Conservation (phyloP, 768 basidiomycete genomes). For the Mycena vulgaris region DNA sequence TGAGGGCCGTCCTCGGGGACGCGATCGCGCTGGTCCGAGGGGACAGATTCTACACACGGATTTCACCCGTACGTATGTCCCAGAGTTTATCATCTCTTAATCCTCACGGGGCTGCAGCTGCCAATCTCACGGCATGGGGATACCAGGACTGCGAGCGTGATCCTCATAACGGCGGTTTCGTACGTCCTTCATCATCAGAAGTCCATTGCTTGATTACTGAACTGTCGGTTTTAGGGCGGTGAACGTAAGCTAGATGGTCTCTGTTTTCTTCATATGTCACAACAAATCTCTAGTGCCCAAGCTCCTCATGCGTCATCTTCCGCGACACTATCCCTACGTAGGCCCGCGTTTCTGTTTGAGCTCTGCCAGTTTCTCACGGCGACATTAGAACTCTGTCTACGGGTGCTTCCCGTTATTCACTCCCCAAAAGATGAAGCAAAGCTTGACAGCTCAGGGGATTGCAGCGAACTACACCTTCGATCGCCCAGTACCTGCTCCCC, state of each 20-base stretch:
- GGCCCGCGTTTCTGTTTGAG: background rate
- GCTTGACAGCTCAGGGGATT: slow-evolving; percentile 57
- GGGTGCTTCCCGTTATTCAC: slow-evolving; percentile 79
- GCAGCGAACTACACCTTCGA: slow-evolving; percentile 58
- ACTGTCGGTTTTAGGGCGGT: slow-evolving; percentile 43
- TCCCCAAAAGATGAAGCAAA: slow-evolving; percentile 59
- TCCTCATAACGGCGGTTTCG: slow-evolving; percentile 55
- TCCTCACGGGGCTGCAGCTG: slow-evolving; percentile 45
- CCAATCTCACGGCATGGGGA: slow-evolving; percentile 66
- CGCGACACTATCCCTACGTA: slow-evolving; percentile 58
- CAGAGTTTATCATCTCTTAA: background rate
- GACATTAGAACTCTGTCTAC: slow-evolving; percentile 69
- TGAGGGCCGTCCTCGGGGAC: slow-evolving; percentile 67
- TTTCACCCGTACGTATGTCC: slow-evolving; percentile 59
- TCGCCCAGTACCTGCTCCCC: slow-evolving; percentile 51
- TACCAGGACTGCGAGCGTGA: slow-evolving; percentile 64
- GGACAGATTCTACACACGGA: slow-evolving; percentile 67
- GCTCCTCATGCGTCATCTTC: slow-evolving; percentile 61
- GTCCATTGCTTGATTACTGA: background rate
- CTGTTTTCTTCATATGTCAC: background rate
- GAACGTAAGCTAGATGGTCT: slow-evolving; percentile 44
- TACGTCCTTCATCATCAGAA: background rate
- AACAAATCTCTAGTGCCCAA: slow-evolving; percentile 52
- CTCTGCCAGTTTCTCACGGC: too few relatives aligned
- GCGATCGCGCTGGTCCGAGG: slow-evolving; percentile 69